Evolutionary conservation across 2,329 filamentous ascomycete genomes (phyloP), one percentile per base, ranked within the genome.

Genomic region (Epichloe glyceriae): DNA sequence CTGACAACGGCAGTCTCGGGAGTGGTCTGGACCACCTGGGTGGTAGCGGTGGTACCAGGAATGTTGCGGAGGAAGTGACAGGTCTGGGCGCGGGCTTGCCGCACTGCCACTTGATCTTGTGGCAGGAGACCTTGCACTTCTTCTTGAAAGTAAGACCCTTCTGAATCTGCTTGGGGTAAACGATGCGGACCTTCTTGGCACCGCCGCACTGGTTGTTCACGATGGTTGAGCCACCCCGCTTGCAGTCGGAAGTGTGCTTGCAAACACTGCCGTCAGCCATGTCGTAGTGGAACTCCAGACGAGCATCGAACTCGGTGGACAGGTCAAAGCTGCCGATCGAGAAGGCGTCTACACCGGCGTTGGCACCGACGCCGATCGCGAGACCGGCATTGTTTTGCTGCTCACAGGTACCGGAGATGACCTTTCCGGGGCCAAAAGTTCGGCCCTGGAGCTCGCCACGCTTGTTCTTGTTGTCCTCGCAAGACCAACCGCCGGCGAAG

Each of bases 151-250:
- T 14, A 3, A 49, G 10, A 26, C 48, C 49, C 19, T 0, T 43
- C 44, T 76, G 74, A 55, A 75, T 70, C 63, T 83, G 79, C 52
- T 78, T 68, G 56, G 78, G 76, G 68, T 75, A 80, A 65, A 82
- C 70, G 64, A 96, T 82, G 50, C 79, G 82, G 54, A 96, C 88
- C 52, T 80, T 82, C 64, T 78, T 88, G 57, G 91, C 90, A 68
- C 90, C 90, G 79, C 89, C 91, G 66, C 91, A 97, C 76, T 96
- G 88, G 54, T 73, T 80, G 78, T 96, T 96, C 70, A 80, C 71
- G 60, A 96, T 75, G 45, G 76, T 78, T 52, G 80, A 83, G 61
- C 87, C 87, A 15, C 75, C 71, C 50, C 75, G 72, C 56, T 74
- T 79, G 78, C 88, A 94, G 49, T 74, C 63, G 57, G 78, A 73